A percentile compares a stretch with the other conserved stretches of the same genome.
Evolutionary conservation across 441 rosid species (phyloP).

Genomic region (Mallotus repandus): DNA sequence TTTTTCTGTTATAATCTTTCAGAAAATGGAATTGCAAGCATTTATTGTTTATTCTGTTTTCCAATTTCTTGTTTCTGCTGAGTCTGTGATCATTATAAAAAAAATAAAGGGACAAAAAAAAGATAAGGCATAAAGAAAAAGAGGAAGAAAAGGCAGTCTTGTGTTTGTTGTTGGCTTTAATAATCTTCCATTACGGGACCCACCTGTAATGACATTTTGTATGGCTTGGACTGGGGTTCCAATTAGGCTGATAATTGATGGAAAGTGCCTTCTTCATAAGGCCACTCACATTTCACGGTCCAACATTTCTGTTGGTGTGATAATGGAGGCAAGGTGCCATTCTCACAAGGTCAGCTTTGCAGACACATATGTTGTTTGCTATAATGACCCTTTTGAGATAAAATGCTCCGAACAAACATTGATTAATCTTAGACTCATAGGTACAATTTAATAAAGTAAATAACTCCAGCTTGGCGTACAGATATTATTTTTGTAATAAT

Average conservation of each 20-base stretch:
- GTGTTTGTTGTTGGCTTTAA: slow-evolving; percentile 8
- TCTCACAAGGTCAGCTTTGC: background rate
- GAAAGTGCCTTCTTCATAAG: slow-evolving; percentile 1
- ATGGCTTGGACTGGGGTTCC: slow-evolving; percentile 8
- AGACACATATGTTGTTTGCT: background rate
- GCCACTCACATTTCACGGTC: background rate
- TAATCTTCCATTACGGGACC: slow-evolving; percentile 21
- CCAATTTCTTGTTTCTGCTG: background rate
- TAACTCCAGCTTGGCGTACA: too few relatives aligned
- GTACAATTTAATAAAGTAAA: too few relatives aligned
- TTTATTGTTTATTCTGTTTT: background rate
- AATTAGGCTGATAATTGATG: background rate
- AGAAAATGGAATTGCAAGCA: background rate
- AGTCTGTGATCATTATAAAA: slow-evolving; percentile 10
- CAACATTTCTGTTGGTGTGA: background rate
- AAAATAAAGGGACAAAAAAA: background rate
- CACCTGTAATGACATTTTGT: slow-evolving; percentile 10
- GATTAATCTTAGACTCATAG: background rate
- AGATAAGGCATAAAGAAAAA: background rate
- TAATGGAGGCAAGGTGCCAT: background rate
- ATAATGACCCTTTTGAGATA: background rate
- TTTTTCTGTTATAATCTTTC: background rate
- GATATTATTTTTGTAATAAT: too few relatives aligned
- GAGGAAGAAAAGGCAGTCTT: background rate
- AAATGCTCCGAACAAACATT: background rate